A percentile compares a stretch with the other conserved stretches of the same genome.
phyloP scores from a whole-genome alignment of 495 filamentous ascomycete species.

The Echria macrotheca region DNA sequence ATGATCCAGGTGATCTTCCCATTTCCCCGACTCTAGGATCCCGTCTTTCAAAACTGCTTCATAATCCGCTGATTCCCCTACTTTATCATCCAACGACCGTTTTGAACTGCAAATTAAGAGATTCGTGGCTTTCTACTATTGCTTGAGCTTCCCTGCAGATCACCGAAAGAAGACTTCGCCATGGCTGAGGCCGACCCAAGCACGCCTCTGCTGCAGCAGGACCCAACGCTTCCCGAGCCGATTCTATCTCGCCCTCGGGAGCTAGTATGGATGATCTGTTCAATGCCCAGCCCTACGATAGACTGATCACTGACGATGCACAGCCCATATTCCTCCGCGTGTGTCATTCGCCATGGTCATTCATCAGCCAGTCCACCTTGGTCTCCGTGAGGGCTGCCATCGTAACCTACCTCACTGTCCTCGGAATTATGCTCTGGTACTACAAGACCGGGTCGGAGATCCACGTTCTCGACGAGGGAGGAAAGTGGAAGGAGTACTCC shows the following conservation, averaged over 20 bases:
- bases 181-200: neutral
- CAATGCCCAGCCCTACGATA: no score
- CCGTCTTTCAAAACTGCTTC: no score
- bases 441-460: slow-evolving; percentile 31
- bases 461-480: slow-evolving; percentile 15
- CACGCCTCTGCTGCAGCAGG: slow-evolving; percentile 1
- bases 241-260: no score
- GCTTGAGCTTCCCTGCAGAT: neutral
- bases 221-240: no score
- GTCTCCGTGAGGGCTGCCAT: slow-evolving; percentile 33
- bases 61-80: no score
- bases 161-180: no score
- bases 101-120: no score
- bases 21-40: no score
- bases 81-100: no score
- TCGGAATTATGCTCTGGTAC: slow-evolving; percentile 33
- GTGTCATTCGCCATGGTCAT: slow-evolving; percentile 47
- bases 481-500: slow-evolving; percentile 13
- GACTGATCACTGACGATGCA: slow-evolving; percentile 10
- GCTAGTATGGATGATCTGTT: no score
- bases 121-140: no score
- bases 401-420: slow-evolving; percentile 40
- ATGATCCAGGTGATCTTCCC: no score
- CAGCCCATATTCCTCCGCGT: slow-evolving; percentile 46
- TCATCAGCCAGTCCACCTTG: slow-evolving; percentile 39